Evolutionary conservation across 2,329 filamentous ascomycete species (phyloP).

Genomic region (Biscogniauxia sp.): DNA sequence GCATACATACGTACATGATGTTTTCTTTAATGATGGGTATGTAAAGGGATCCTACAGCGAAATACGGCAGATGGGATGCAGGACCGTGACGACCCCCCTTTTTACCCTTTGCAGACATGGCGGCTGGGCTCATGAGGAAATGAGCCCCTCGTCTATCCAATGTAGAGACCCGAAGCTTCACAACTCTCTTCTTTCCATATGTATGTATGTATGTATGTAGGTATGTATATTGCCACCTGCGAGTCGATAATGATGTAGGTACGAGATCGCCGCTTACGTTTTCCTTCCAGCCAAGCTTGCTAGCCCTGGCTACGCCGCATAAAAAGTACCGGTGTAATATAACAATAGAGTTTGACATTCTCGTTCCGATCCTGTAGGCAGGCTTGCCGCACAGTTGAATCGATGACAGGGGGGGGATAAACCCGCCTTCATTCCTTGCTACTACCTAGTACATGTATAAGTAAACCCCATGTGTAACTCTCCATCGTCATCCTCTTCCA

Average conservation of each 20-base stretch:
- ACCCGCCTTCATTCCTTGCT: background rate
- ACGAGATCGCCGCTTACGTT: slow-evolving; percentile 1
- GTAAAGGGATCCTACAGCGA: background rate
- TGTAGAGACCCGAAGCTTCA: background rate
- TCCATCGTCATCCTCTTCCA: background rate
- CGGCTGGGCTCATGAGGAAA: background rate
- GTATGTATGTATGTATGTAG: too few relatives aligned
- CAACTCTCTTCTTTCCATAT: background rate
- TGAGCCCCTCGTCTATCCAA: background rate
- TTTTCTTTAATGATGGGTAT: background rate
- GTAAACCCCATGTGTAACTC: background rate
- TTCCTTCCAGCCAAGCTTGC: background rate
- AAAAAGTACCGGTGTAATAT: background rate
- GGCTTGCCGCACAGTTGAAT: slow-evolving; percentile 13
- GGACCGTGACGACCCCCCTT: background rate
- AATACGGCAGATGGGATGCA: background rate
- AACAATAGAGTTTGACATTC: slow-evolving; percentile 7
- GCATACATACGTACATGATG: background rate
- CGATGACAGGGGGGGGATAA: background rate
- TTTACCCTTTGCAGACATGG: background rate
- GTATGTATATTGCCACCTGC: background rate
- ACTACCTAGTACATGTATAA: background rate
- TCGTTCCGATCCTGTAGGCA: slow-evolving; percentile 23
- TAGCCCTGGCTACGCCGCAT: background rate
- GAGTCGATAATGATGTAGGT: background rate